Evolutionary conservation across 2,329 filamentous ascomycete genomes (phyloP), one percentile per base, ranked within the genome.

Genomic region (Lachnellula suecica): DNA sequence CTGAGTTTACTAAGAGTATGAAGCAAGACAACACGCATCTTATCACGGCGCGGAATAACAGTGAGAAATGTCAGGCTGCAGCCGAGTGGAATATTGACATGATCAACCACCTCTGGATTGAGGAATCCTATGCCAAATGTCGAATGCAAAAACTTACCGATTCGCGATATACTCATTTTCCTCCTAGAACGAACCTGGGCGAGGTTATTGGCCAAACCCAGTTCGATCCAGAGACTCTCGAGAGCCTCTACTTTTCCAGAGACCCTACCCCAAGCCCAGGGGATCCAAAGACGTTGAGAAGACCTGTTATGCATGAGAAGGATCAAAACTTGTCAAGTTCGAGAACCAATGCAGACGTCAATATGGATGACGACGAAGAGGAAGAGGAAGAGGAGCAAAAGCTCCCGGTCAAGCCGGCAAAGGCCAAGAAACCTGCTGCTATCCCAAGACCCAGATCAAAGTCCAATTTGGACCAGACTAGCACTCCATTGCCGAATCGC

Each of bases 21-120:
- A 95, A 91, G 70, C 84, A 88, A 60, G 91, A 97, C 57, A 97
- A 99, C 68, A 97, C 92, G 0, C 94, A 99, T 72, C 81, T 99
- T 1, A 87, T 99, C 63, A 96, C 93, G 0, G 94, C 94, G 4
- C 88, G 96, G 62, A 84, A 87, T 53, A 84, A 84, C 51, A 95
- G 93, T 65, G 94, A 97, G 67, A 99, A 99, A 71, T 97, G 89
- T 68, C 85, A 88, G 34, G 94, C 94, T 1, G 94, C 94, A 0
- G 82, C 84, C 56, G 94, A 97, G 71, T 99, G 94, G 94, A 87
- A 88, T 48, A 86, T 97, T 49, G 76, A 91, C 51, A 87, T 96
- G 63, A 77, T 96, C 63, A 99, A 97, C 68, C 94, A 99, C 68
- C 78, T 99, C 1, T 99, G 94, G 94, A 80, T 99, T 42, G 94